Base-by-base conservation (phyloP, 1,139 yeast species). In the Candida frijolesensis region DNA sequence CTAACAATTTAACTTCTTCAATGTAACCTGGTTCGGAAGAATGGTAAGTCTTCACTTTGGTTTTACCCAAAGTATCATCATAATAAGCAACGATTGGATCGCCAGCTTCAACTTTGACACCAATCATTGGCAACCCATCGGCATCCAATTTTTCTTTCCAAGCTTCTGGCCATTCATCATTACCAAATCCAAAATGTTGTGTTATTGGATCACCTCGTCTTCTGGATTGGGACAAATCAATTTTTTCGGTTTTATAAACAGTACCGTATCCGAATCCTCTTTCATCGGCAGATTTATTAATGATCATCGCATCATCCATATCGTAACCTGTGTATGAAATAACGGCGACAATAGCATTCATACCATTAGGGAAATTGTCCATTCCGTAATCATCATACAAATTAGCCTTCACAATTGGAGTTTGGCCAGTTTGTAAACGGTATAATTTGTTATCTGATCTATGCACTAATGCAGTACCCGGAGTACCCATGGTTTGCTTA, bases 401-500 rank as follows among this genome's bases (percentile, higher is more conserved):
- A 57, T 86, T 87, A 44, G 99, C 97, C 63, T 94, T 88, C 44
- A 94, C 99, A 65, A 94, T 89, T 44, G 99, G 99, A 1, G 98
- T 89, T 76, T 94, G 99, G 48, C 99, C 99, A 42, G 90, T 81
- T 72, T 94, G 99, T 60, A 94, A 76, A 63, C 96, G 85, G 72
- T 94, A 94, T 54, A 94, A 75, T 69, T 92, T 95, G 74, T 95
- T 95, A 69, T 94, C 99, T 0, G 97, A 88, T 71, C 99, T 83
- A 68, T 92, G 96, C 44, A 78, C 83, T 52, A 94, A 76, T 0
- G 96, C 97, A 52, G 94, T 96, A 74, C 98, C 98, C 8, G 99
- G 99, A 4, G 99, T 94, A 73, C 99, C 99, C 99, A 94, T 94
- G 22, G 99, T 94, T 78, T 94, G 99, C 75, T 94, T 94, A 83